phyloP scores from a whole-genome alignment of 176 grass and related monocot genomes.

The Puccinellia tenuiflora region DNA sequence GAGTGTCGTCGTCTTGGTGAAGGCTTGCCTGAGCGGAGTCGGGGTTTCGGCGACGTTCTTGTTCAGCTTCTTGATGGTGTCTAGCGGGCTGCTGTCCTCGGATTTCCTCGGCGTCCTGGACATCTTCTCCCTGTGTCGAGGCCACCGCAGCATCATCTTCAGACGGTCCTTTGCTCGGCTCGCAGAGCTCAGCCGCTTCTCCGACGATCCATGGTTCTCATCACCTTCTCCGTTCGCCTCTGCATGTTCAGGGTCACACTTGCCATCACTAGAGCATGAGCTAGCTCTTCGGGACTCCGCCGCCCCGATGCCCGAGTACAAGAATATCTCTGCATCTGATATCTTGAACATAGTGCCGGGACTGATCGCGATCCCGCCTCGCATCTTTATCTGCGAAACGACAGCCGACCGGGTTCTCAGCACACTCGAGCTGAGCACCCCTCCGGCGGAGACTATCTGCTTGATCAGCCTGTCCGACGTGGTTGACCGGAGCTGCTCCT shows the following conservation, averaged over 20 bases:
- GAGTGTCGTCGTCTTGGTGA: constrained; percentile 50
- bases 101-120: constrained; percentile 33
- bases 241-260: constrained; percentile 32
- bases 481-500: constrained; percentile 62
- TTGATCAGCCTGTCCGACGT: constrained; percentile 74
- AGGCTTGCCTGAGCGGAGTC: constrained; percentile 64
- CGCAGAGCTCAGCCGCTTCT: constrained; percentile 62
- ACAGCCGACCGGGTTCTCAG: constrained; percentile 45
- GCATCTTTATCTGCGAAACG: constrained; percentile 71
- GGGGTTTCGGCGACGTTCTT: constrained; percentile 37
- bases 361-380: constrained; percentile 50
- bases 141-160: constrained; percentile 81
- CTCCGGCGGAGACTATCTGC: constrained; percentile 73
- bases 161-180: constrained; percentile 65
- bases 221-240: constrained; percentile 5
- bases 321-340: constrained; percentile 86
- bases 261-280: constrained; percentile 70
- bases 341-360: constrained; percentile 76
- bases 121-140: constrained; percentile 61
- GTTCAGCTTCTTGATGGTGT: constrained; percentile 60
- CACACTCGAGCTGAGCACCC: constrained; percentile 62
- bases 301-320: constrained; percentile 51
- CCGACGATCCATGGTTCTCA: constrained; percentile 39
- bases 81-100: constrained; percentile 40
- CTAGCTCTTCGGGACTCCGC: constrained; percentile 43